Evolutionary conservation across 2,329 filamentous ascomycete species (phyloP).

Genomic region (Sporothrix variecibatus): DNA sequence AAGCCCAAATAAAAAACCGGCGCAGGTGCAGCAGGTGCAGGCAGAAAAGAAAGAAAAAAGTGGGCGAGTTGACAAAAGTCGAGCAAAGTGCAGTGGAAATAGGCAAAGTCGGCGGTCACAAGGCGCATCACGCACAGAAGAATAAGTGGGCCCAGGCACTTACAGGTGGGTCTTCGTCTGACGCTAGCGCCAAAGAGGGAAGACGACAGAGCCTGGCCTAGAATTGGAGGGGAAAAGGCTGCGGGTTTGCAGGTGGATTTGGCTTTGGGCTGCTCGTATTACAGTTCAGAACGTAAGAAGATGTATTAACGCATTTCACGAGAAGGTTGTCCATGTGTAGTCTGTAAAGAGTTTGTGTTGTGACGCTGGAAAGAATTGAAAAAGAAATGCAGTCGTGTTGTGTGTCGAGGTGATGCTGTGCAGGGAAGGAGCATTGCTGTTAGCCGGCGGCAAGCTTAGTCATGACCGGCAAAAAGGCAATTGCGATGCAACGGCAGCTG

Average conservation of each 20-base stretch:
- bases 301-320: background rate
- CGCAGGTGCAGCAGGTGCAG: background rate
- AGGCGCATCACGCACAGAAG: background rate
- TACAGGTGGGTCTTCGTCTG: background rate
- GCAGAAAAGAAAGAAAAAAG: background rate
- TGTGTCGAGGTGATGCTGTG: background rate
- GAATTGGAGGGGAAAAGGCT: background rate
- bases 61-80: background rate
- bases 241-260: background rate
- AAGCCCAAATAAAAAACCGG: background rate
- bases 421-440: background rate
- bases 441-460: background rate
- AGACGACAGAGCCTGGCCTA: background rate
- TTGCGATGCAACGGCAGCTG: background rate
- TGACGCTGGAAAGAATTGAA: background rate
- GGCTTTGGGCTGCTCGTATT: background rate
- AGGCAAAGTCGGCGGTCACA: background rate
- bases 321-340: background rate
- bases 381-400: background rate
- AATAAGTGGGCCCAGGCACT: background rate
- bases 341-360: background rate
- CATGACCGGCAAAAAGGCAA: slow-evolving; percentile 5
- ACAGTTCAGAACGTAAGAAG: background rate
- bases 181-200: background rate
- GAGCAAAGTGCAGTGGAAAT: background rate